Percentiles rank a stretch among this genome's conserved stretches.
Conservation (phyloP, 2,329 filamentous ascomycete genomes). For the Hypoxylon sp. region DNA sequence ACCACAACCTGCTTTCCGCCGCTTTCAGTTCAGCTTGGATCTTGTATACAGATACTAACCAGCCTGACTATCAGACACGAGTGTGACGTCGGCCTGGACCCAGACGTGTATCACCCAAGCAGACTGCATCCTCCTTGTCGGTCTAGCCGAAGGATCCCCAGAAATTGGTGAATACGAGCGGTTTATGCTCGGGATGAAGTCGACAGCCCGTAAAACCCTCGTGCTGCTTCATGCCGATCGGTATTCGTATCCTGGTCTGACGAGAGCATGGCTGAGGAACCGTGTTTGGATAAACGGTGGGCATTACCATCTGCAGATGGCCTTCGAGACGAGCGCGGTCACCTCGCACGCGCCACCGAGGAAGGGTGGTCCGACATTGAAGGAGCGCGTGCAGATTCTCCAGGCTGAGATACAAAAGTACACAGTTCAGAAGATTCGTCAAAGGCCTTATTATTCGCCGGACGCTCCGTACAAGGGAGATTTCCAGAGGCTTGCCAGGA, state of each 20-base stretch:
- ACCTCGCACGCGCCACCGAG: conserved; percentile 78
- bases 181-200: conserved; percentile 96
- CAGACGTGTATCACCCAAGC: conserved; percentile 97
- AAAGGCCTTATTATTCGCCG: conserved; percentile 86
- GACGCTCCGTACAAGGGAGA: conserved; percentile 96
- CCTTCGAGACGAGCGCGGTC: conserved; percentile 77
- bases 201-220: conserved; percentile 90
- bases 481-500: conserved; percentile 89
- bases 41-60: conserved; percentile 42
- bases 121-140: conserved; percentile 93
- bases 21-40: background rate
- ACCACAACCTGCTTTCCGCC: conserved; percentile 42
- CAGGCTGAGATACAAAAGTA: conserved; percentile 99
- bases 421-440: conserved; percentile 89
- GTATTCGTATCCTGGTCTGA: conserved; percentile 84
- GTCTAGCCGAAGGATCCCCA: conserved; percentile 87
- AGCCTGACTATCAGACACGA: conserved; percentile 75
- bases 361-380: conserved; percentile 83
- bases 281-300: conserved; percentile 98
- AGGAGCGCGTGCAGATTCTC: conserved; percentile 90
- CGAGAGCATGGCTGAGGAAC: conserved; percentile 88
- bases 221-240: conserved; percentile 89
- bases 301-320: conserved; percentile 97
- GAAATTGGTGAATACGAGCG: conserved; percentile 95
- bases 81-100: conserved; percentile 96